Base-by-base conservation (phyloP, 805 yeast genomes). In the Barnettozyma populi region DNA sequence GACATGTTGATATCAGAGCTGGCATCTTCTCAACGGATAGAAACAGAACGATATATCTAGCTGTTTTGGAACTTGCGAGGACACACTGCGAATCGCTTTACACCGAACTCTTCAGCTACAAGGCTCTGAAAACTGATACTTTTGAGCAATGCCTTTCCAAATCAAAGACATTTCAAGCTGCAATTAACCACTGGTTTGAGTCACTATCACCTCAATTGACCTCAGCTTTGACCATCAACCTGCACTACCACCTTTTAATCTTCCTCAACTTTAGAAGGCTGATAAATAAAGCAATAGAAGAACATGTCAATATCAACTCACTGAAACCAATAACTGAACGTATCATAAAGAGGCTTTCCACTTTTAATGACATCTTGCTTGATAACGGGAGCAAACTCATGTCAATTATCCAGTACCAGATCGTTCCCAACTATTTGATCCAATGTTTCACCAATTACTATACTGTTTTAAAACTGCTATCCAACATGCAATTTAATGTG, bases 1-100 rank as follows among this genome's bases (percentile, higher is more conserved):
- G 58, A 54, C 21, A 56, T 51, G 36, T 42, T 57, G 19, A 40
- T 45, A 6, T 43, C 14, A 10, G 21, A 23, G 19, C 24, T 48
- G 7, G 49, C 49, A 14, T 64, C 54, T 46, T 62, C 60, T 43
- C 54, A 43, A 39, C 41, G 49, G 21, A 61, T 53, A 25, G 45
- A 45, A 11, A 46, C 21, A 50, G 52, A 19, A 49, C 47, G 36
- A 49, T 52, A 27, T 51, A 50, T 25, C 38, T 49, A 21, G 49
- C 50, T 40, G 48, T 37, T 29, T 10, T 41, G 14, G 36, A 36
- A 14, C 39, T 46, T 11, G 31, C 43, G 16, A 40, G 38, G 5
- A 8, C 23, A 8, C 24, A 39, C 18, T 13, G 38, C 16, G 34
- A 18, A 11, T 14, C 43, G 5, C 32, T 46, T 18, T 31, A 18